Evolutionary conservation across 805 yeast genomes (phyloP), one percentile per base, ranked within the genome.

Genomic region (Yarrowia sp.): DNA sequence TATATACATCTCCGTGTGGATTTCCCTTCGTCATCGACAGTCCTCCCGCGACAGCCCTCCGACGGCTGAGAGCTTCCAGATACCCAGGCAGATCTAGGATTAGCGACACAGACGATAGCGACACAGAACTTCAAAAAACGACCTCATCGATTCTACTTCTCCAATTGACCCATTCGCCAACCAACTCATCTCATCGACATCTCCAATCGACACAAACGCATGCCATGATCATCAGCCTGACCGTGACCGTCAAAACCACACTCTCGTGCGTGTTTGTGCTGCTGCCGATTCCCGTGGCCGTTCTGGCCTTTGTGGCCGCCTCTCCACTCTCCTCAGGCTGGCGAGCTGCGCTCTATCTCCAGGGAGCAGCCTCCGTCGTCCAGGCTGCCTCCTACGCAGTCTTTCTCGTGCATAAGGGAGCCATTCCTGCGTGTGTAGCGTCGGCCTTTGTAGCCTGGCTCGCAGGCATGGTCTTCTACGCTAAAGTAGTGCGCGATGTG

Each of bases 211-310:
- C 42, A 14, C 44, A 25, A 2, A 14, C 32, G 4, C 27, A 25
- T 27, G 24, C 4, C 22, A 51, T 55, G 61, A 55, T 55, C 36
- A 38, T 55, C 61, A 38, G 38, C 46, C 14, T 55, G n/a, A 38
- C 61, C 3, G 36, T 55, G 31, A 55, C 61, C 6, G 46, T n/a
- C 9, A 38, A 31, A 39, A 55, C 47, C 14, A 25, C 36, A 3
- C 21, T 55, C 13, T 39, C 46, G 21, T 29, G 27, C 6, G 21
- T 9, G 7, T 27, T 55, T 21, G 61, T 27, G 27, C 61, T 55
- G 1, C 21, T 39, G 19, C 61, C 61, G 8, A 6, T 39, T 8
- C 61, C 61, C 4, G 46, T 55, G 29, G 61, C 47, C 7, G 61
- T 55, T 18, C 47, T 55, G 38, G 61, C 47, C 2, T 39, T 55